Conservation (phyloP, 148 eudicot genomes). For the Bassia scoparia region DNA sequence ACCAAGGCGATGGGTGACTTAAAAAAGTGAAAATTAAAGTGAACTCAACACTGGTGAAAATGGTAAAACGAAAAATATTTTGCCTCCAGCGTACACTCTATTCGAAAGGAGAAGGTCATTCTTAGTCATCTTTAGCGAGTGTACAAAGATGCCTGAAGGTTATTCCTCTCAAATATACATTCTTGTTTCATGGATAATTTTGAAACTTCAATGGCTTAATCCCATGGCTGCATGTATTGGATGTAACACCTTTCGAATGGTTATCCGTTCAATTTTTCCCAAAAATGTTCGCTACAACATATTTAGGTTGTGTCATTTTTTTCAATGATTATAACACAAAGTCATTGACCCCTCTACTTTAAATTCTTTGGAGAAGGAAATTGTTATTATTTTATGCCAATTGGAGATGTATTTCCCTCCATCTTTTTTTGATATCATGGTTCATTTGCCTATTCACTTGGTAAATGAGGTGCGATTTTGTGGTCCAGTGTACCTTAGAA, state of each 20-base stretch:
- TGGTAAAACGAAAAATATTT: not conserved
- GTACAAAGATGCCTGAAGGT: not conserved
- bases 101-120: not conserved
- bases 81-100: conserved; percentile 4
- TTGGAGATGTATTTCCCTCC: not conserved
- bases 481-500: too few species aligned
- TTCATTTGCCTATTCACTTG: too few species aligned
- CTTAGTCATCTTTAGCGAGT: not conserved
- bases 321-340: not conserved
- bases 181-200: not conserved
- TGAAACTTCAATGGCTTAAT: not conserved
- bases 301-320: not conserved
- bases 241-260: not conserved
- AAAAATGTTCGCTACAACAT: not conserved
- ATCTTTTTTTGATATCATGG: too few species aligned
- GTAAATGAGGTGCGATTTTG: too few species aligned
- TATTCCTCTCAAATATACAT: not conserved
- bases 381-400: not conserved
- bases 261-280: not conserved
- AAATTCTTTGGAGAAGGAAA: not conserved
- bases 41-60: not conserved
- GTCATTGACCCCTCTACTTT: not conserved
- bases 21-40: not conserved
- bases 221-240: not conserved
- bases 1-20: not conserved